phyloP scores from a whole-genome alignment of 2,329 filamentous ascomycete genomes.

The Dissoconium aciculare region DNA sequence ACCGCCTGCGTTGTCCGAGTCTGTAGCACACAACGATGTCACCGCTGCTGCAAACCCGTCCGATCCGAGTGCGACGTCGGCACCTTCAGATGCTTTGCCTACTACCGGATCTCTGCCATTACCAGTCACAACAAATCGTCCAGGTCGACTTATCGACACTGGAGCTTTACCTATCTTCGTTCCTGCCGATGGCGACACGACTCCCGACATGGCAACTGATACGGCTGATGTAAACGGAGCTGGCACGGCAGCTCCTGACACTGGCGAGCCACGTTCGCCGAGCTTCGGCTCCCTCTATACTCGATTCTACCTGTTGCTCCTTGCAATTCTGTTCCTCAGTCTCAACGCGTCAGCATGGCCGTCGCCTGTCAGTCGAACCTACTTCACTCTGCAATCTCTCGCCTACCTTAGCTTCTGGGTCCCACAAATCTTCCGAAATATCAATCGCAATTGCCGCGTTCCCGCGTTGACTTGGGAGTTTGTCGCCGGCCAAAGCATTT shows the following conservation, averaged over 20 bases:
- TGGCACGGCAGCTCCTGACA: constrained; percentile 7
- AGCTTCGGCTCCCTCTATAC: constrained; percentile 43
- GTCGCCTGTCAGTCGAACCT: constrained; percentile 36
- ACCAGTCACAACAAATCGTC: constrained; percentile 32
- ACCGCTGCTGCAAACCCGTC: background rate
- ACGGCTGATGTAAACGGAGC: constrained; percentile 19
- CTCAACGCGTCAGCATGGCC: constrained; percentile 46
- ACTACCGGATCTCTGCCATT: constrained; percentile 30
- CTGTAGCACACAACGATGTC: background rate
- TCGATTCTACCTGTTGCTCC: constrained; percentile 46
- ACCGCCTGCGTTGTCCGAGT: no score
- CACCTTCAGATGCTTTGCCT: constrained; percentile 4
- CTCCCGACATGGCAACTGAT: constrained; percentile 18
- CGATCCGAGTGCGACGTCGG: constrained; percentile 1
- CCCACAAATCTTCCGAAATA: constrained; percentile 83
- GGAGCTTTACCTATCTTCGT: constrained; percentile 41
- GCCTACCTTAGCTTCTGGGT: constrained; percentile 80
- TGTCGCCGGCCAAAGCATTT: constrained; percentile 63
- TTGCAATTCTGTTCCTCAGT: constrained; percentile 43
- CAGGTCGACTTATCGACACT: constrained; percentile 24
- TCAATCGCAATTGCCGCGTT: constrained; percentile 78
- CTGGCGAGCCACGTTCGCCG: constrained; percentile 13
- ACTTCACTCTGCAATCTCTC: constrained; percentile 50
- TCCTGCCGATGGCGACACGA: constrained; percentile 40
- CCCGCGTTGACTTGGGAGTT: constrained; percentile 87